Percentiles rank a stretch among this genome's conserved stretches.
Conservation (phyloP, 108 stramenopile genomes). For the Asterionellopsis glacialis region DNA sequence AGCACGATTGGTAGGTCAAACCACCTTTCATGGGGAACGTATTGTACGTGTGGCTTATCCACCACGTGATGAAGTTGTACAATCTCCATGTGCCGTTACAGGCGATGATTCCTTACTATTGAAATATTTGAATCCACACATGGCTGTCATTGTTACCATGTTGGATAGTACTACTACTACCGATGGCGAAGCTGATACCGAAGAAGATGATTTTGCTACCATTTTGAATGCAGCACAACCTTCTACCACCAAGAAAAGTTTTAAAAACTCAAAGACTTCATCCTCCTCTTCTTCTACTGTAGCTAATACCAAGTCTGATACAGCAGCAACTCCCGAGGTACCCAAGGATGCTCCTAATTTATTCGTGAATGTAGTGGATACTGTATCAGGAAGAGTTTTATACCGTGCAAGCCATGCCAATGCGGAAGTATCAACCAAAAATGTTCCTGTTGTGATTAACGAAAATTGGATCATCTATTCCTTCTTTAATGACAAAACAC, state of each 20-base stretch:
- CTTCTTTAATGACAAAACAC: slow-evolving; percentile 81
- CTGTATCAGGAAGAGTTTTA: slow-evolving; percentile 87
- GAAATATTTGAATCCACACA: slow-evolving; percentile 94
- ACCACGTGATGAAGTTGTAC: slow-evolving; percentile 65
- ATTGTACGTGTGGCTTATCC: slow-evolving; percentile 78
- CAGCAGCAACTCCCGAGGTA: slow-evolving; percentile 13
- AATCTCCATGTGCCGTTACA: slow-evolving; percentile 70
- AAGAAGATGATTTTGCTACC: slow-evolving; percentile 16
- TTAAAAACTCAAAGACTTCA: not conserved
- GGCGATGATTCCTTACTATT: slow-evolving; percentile 92
- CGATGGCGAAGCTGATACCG: slow-evolving; percentile 19
- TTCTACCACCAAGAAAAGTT: slow-evolving; percentile 2
- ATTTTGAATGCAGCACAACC: not conserved
- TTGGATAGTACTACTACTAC: slow-evolving; percentile 22
- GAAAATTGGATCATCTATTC: slow-evolving; percentile 95
- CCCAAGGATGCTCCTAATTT: slow-evolving; percentile 44
- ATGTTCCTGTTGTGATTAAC: slow-evolving; percentile 72
- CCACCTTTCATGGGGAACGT: slow-evolving; percentile 63
- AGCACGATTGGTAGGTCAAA: slow-evolving; percentile 34
- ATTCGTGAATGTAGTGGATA: slow-evolving; percentile 84
- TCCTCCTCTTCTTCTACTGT: not conserved
- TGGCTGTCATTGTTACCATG: slow-evolving; percentile 76
- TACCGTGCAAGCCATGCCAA: slow-evolving; percentile 84
- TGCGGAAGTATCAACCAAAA: slow-evolving; percentile 30
- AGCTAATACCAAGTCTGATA: not conserved